These are phyloP conservation scores for Cyclotella choctawhatcheeana DNA, from an alignment of 108 stramenopile genomes.

Conservation along the genomic window DNA sequence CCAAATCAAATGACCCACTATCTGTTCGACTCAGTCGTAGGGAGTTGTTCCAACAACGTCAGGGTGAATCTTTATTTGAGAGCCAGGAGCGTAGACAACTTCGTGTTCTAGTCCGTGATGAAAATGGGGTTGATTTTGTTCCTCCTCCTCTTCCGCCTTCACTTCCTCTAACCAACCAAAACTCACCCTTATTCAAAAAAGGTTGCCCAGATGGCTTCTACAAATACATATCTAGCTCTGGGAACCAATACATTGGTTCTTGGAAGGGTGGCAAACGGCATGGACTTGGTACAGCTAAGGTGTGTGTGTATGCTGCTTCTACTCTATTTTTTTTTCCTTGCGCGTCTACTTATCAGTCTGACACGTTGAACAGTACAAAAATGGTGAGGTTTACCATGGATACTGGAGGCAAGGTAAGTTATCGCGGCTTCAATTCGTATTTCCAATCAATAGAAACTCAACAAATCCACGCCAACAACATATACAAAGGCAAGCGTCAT, in stretches of 20 bases:
- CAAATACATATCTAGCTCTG: slow-evolving; percentile 36
- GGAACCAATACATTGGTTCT: slow-evolving; percentile 39
- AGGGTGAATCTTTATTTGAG: neutral
- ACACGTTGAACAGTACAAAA: slow-evolving; percentile 24
- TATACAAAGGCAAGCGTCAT: slow-evolving; percentile 17
- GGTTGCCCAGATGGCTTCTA: slow-evolving; percentile 42
- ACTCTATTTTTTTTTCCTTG: neutral
- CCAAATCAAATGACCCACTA: slow-evolving; percentile 8
- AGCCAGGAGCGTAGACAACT: neutral
- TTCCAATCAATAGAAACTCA: neutral
- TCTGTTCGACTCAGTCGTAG: slow-evolving; percentile 24
- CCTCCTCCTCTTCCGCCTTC: slow-evolving; percentile 31
- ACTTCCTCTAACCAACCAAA: neutral
- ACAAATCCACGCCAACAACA: neutral
- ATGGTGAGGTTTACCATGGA: slow-evolving; percentile 46
- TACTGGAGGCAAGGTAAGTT: slow-evolving; percentile 34
- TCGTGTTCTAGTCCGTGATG: slow-evolving; percentile 26
- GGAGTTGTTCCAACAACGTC: slow-evolving; percentile 25
- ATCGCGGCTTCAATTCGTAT: neutral
- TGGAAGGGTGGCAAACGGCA: slow-evolving; percentile 45
- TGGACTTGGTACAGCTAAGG: slow-evolving; percentile 36
- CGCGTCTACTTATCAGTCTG: too few relatives aligned
- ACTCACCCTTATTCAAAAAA: slow-evolving; percentile 30
- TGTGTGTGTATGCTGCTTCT: neutral
- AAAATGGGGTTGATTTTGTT: slow-evolving; percentile 22